Evolutionary conservation across 257 asterid genomes (phyloP).

Genomic region (Plantago ovata): DNA sequence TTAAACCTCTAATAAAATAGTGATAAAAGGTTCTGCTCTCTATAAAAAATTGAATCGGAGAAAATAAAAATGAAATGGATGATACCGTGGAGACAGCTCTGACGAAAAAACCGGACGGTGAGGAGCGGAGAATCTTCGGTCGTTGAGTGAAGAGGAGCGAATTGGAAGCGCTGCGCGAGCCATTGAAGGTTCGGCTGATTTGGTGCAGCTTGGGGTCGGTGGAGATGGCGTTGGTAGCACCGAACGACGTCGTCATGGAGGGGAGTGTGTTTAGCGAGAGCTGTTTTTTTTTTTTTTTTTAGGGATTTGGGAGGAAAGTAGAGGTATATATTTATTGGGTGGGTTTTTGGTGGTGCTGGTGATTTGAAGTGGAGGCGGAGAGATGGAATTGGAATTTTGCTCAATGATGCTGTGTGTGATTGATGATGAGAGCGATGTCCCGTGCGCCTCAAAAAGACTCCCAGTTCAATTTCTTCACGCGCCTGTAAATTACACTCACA

Average conservation of each 20-base stretch:
- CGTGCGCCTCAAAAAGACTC: conserved; percentile 20
- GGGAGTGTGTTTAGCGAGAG: background rate
- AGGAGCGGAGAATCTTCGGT: conserved; percentile 26
- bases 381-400: background rate
- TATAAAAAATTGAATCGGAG: too few relatives aligned
- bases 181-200: conserved; percentile 30
- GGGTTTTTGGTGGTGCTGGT: too few relatives aligned
- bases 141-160: conserved; percentile 40
- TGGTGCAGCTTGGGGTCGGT: conserved; percentile 31
- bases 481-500: too few relatives aligned
- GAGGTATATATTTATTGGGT: too few relatives aligned
- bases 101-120: conserved; percentile 36
- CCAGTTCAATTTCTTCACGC: conserved; percentile 9
- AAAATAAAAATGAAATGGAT: background rate
- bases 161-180: conserved; percentile 36
- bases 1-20: too few relatives aligned
- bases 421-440: conserved; percentile 8
- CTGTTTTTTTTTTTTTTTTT: background rate
- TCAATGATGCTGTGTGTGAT: too few relatives aligned
- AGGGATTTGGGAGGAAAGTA: background rate
- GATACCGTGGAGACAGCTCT: conserved; percentile 79
- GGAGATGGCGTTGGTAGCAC: conserved; percentile 30
- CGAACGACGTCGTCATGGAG: conserved; percentile 47
- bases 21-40: too few relatives aligned
- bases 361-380: background rate